Evolutionary conservation across 2,329 filamentous ascomycete species (phyloP).

Genomic region (Trichoderma breve): DNA sequence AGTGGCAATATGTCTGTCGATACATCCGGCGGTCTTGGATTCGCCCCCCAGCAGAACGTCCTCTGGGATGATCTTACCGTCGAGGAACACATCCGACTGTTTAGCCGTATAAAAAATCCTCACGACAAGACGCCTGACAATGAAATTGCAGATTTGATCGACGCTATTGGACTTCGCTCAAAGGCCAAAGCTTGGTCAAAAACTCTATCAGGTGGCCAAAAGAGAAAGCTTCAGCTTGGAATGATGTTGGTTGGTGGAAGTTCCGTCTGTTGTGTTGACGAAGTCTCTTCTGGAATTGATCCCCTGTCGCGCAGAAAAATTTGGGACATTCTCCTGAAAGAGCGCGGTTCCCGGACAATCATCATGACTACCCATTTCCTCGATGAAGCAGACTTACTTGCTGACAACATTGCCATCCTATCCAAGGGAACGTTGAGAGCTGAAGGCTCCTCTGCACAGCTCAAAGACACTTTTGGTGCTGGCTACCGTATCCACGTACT

Average conservation of each 20-base stretch:
- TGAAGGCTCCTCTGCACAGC: constrained; percentile 64
- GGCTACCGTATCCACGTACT: constrained; percentile 33
- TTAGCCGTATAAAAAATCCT: constrained; percentile 64
- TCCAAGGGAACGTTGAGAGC: constrained; percentile 66
- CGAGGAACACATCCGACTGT: constrained; percentile 67
- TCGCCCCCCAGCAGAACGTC: constrained; percentile 75
- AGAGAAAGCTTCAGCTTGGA: constrained; percentile 71
- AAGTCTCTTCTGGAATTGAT: constrained; percentile 72
- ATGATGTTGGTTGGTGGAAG: constrained; percentile 78
- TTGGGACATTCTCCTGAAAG: constrained; percentile 62
- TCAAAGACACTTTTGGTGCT: constrained; percentile 63
- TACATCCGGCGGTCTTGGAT: constrained; percentile 67
- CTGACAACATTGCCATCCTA: constrained; percentile 68
- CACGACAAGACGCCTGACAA: constrained; percentile 46
- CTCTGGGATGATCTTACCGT: constrained; percentile 73
- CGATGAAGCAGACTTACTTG: constrained; percentile 71
- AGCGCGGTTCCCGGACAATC: constrained; percentile 65
- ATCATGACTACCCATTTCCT: constrained; percentile 73
- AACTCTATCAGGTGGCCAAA: constrained; percentile 72
- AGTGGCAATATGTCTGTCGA: constrained; percentile 62
- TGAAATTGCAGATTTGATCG: constrained; percentile 47
- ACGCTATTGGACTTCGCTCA: constrained; percentile 61
- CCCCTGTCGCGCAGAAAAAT: constrained; percentile 57
- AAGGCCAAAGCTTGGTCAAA: constrained; percentile 61
- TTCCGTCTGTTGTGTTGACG: constrained; percentile 70